Evolutionary conservation across 371 early-diverging fungal genomes (phyloP).

Genomic region (Apophysomyces ossiformis): DNA sequence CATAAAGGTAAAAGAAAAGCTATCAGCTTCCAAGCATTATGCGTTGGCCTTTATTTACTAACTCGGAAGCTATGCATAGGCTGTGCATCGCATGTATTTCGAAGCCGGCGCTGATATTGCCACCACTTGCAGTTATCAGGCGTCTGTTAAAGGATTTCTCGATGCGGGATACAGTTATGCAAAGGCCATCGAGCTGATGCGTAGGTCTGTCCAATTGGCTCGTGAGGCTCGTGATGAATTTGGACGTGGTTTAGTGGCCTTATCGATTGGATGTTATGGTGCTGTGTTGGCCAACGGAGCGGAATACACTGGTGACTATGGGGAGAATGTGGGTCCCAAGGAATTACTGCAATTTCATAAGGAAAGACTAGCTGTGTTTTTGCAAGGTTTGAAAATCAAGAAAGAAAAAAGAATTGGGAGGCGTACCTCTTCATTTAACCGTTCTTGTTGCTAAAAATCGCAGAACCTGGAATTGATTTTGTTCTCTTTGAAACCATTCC

Average conservation of each 20-base stretch:
- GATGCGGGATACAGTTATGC: constrained; percentile 34
- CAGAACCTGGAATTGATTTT: constrained; percentile 43
- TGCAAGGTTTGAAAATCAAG: constrained; percentile 13
- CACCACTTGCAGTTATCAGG: constrained; percentile 58
- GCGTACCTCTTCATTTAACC: no score
- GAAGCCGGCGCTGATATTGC: constrained; percentile 55
- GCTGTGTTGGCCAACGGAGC: constrained; percentile 62
- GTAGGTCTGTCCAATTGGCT: constrained; percentile 44
- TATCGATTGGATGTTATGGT: constrained; percentile 65
- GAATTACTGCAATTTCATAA: constrained; percentile 53
- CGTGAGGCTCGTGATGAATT: constrained; percentile 45
- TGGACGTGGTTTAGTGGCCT: constrained; percentile 41
- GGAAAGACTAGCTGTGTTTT: constrained; percentile 38
- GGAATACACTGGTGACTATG: constrained; percentile 66
- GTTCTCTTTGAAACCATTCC: constrained; percentile 69
- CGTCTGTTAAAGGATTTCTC: constrained; percentile 42
- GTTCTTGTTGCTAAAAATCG: neutral
- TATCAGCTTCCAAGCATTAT: no score
- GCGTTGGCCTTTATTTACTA: neutral
- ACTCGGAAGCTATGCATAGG: constrained; percentile 13
- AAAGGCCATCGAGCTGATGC: constrained; percentile 38
- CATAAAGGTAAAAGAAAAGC: constrained; percentile 35
- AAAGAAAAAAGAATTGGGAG: neutral
- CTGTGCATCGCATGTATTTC: constrained; percentile 49
- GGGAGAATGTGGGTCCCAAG: constrained; percentile 22